These are phyloP conservation scores for Neckera pumila DNA, from an alignment of 225 moss, liverwort and hornwort genomes.

Conservation along the genomic window DNA sequence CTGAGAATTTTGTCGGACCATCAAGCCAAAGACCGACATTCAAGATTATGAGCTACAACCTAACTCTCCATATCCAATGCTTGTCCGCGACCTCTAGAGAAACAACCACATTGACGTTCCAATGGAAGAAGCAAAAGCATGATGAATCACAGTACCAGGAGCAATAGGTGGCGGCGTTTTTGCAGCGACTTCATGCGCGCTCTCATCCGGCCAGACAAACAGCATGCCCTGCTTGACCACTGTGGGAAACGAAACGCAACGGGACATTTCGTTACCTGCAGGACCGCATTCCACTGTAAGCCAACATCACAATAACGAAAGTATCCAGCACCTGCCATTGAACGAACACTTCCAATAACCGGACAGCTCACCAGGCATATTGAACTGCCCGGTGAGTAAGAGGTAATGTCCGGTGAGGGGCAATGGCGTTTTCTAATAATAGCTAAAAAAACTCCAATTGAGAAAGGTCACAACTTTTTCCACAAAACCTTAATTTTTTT, in stretches of 20 bases:
- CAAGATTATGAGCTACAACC: neutral
- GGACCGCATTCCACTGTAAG: neutral
- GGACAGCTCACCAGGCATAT: neutral
- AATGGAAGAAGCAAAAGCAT: neutral
- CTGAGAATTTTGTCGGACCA: too few species aligned
- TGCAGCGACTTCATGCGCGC: conserved; percentile 38
- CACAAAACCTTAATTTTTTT: neutral
- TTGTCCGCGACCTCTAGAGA: neutral
- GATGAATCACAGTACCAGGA: conserved; percentile 17
- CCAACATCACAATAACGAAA: neutral
- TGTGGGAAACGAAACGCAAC: conserved; percentile 34
- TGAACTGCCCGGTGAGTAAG: neutral
- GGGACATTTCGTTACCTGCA: conserved; percentile 30
- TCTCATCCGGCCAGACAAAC: conserved; percentile 83
- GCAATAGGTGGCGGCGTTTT: conserved; percentile 48
- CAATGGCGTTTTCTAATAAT: neutral
- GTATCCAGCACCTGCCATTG: neutral
- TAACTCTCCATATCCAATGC: neutral
- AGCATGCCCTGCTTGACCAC: conserved; percentile 58
- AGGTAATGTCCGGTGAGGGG: neutral
- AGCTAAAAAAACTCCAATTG: neutral
- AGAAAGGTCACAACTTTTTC: neutral
- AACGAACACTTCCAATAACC: neutral
- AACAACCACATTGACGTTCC: neutral
- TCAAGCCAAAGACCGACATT: neutral